Percentiles rank a stretch among this genome's conserved stretches.
Evolutionary conservation across 306 rosid species (phyloP).

Genomic region (Hylodesmum podocarpum): DNA sequence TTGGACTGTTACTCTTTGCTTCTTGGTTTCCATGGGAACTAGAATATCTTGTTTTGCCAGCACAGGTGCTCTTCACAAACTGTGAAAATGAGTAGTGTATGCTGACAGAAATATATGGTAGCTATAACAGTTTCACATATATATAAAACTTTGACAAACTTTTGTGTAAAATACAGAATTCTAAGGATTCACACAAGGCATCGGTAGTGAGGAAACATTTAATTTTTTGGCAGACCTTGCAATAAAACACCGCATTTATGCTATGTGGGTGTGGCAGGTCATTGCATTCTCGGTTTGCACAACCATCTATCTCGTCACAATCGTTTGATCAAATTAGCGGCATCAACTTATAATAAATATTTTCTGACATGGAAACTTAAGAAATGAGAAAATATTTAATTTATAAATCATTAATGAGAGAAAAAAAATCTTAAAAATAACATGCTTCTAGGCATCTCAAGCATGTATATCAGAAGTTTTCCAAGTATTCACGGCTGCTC

Average conservation of each 20-base stretch:
- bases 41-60: neutral
- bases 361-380: no score
- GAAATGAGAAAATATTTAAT: no score
- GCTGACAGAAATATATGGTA: neutral
- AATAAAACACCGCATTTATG: constrained; percentile 36
- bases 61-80: neutral
- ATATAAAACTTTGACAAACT: neutral
- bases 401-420: no score
- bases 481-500: no score
- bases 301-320: constrained; percentile 24
- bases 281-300: constrained; percentile 59
- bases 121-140: neutral
- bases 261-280: constrained; percentile 26
- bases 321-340: neutral
- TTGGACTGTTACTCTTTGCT: constrained; percentile 1
- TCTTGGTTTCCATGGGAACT: constrained; percentile 27
- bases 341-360: neutral
- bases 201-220: constrained; percentile 34
- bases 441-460: no score
- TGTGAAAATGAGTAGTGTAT: neutral
- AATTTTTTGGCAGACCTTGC: constrained; percentile 1
- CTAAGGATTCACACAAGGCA: neutral
- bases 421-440: no score
- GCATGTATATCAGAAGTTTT: no score
- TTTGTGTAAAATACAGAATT: neutral